phyloP scores from a whole-genome alignment of 2,329 filamentous ascomycete genomes.

The Aspergillus hiratsukae region DNA sequence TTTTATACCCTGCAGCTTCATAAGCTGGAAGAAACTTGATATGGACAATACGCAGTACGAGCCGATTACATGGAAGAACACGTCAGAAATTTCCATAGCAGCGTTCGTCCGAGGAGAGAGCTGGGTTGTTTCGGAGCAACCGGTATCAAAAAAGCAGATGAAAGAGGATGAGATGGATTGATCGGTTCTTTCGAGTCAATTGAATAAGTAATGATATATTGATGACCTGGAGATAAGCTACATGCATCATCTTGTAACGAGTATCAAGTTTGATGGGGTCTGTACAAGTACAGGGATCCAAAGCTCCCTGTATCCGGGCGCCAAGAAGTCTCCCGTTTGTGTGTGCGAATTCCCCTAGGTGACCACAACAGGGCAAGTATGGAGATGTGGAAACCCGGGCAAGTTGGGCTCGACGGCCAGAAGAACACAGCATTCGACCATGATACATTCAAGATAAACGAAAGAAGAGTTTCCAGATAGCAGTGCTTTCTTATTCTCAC shows the following conservation, averaged over 20 bases:
- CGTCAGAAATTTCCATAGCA: conserved; percentile 7
- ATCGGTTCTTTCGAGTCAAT: not conserved
- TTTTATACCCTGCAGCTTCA: not conserved
- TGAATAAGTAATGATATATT: not conserved
- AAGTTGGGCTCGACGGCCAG: not conserved
- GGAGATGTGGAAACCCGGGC: not conserved
- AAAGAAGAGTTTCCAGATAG: conserved; percentile 1
- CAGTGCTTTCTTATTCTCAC: not conserved
- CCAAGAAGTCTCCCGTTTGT: conserved; percentile 21
- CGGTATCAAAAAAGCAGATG: not conserved
- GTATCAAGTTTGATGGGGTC: not conserved
- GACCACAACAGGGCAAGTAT: conserved; percentile 11
- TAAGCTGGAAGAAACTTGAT: not conserved
- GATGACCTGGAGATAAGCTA: not conserved
- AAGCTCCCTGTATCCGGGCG: conserved; percentile 16
- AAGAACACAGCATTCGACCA: not conserved
- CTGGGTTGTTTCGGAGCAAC: not conserved
- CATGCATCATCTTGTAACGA: not conserved
- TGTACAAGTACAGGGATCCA: not conserved
- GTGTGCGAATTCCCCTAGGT: conserved; percentile 20
- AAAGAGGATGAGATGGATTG: not conserved
- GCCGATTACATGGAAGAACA: conserved; percentile 7
- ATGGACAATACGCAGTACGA: not conserved
- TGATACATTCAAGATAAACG: not conserved
- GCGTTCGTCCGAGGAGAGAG: conserved; percentile 8